A percentile compares a stretch with the other conserved stretches of the same genome.
Evolutionary conservation across 1,139 yeast species (phyloP).

Genomic region (Suhomyces taliae): DNA sequence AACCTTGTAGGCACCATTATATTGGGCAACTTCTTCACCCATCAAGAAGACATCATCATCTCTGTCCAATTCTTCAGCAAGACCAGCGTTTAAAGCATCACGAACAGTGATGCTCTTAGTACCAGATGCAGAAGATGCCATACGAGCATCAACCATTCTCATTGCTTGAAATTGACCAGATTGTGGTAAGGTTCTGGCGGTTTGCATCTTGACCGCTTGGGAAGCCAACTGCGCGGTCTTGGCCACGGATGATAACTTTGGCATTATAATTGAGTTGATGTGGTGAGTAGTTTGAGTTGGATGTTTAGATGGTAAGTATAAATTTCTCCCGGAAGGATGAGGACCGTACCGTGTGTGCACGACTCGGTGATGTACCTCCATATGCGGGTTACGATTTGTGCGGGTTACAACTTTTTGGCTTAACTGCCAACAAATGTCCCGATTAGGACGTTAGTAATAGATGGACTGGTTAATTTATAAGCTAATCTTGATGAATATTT

Average conservation of each 20-base stretch:
- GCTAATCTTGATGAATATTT: no score
- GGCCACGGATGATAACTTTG: constrained; percentile 42
- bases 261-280: constrained; percentile 23
- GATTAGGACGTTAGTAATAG: no score
- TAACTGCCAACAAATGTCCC: no score
- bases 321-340: constrained; percentile 16
- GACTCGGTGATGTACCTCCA: constrained; percentile 9
- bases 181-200: constrained; percentile 24
- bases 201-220: constrained; percentile 30
- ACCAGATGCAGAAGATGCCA: constrained; percentile 51
- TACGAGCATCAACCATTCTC: constrained; percentile 39
- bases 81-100: constrained; percentile 92
- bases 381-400: no score
- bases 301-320: background rate
- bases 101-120: constrained; percentile 84
- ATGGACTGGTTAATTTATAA: no score
- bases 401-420: no score
- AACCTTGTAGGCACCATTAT: constrained; percentile 98
- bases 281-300: background rate
- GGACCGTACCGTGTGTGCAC: constrained; percentile 16
- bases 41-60: constrained; percentile 92
- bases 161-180: constrained; percentile 39
- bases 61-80: constrained; percentile 96
- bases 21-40: constrained; percentile 99
- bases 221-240: constrained; percentile 52